Conservation (phyloP, 2,329 filamentous ascomycete genomes). For the Chaetomium olivaceum region DNA sequence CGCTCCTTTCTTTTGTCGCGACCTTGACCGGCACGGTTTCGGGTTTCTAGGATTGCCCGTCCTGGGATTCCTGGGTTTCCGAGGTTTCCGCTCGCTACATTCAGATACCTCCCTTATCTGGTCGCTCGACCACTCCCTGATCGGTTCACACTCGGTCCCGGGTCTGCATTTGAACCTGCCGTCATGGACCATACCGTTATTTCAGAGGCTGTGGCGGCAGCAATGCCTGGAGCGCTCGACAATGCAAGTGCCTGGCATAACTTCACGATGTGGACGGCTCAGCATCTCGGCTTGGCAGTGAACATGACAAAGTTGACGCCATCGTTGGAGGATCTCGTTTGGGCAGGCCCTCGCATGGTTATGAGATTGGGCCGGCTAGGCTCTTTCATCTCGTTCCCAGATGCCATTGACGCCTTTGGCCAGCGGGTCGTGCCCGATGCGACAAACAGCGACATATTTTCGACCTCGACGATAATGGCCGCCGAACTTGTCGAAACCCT, state of each 20-base stretch:
- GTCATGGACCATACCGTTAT: slow-evolving; percentile 25
- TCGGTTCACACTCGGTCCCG: not conserved
- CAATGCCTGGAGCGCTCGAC: slow-evolving; percentile 39
- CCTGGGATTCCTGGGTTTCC: not conserved
- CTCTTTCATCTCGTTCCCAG: slow-evolving; percentile 60
- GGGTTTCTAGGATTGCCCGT: not conserved
- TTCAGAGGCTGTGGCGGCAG: slow-evolving; percentile 28
- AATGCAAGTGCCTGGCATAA: slow-evolving; percentile 53
- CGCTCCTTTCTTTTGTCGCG: slow-evolving; percentile 7
- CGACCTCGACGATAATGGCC: slow-evolving; percentile 32
- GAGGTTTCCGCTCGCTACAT: not conserved
- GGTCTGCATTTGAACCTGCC: not conserved
- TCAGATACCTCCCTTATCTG: not conserved
- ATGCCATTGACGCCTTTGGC: slow-evolving; percentile 61
- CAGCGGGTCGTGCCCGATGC: slow-evolving; percentile 62
- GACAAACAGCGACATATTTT: slow-evolving; percentile 46
- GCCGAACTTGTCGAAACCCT: slow-evolving; percentile 55
- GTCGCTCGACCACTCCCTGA: not conserved
- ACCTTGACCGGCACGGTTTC: not conserved
- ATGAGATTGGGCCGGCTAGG: slow-evolving; percentile 67
- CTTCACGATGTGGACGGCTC: slow-evolving; percentile 55
- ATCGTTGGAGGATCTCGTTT: slow-evolving; percentile 67
- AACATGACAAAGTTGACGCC: slow-evolving; percentile 63
- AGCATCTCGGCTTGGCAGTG: slow-evolving; percentile 46
- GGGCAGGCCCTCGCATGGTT: slow-evolving; percentile 69